Evolutionary conservation across 768 basidiomycete species (phyloP).

Genomic region (Leucocoprinus birnbaumii): DNA sequence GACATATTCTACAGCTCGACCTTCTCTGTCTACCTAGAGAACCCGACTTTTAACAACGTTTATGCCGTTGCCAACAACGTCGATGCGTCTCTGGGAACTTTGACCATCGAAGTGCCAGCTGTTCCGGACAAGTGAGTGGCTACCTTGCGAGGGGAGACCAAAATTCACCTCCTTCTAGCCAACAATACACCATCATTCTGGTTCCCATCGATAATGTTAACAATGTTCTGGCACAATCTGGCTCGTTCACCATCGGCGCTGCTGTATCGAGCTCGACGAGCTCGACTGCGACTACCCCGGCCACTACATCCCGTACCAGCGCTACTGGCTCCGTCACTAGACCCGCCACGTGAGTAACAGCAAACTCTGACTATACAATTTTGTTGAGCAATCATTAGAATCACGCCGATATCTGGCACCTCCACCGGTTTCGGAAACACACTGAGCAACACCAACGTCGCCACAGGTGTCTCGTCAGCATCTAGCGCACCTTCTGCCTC

Average conservation of each 20-base stretch:
- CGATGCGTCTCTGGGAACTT: conserved; percentile 24
- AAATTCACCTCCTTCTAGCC: background rate
- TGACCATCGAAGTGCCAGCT: conserved; percentile 42
- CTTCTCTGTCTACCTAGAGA: conserved; percentile 47
- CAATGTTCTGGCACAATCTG: conserved; percentile 36
- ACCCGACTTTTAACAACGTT: conserved; percentile 46
- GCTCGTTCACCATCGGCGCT: conserved; percentile 39
- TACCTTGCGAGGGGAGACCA: background rate
- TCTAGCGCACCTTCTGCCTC: conserved; percentile 16
- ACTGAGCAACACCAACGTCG: conserved; percentile 14
- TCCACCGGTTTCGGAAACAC: conserved; percentile 17
- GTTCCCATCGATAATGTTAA: conserved; percentile 44
- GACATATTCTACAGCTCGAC: conserved; percentile 13
- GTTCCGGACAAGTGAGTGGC: conserved; percentile 45
- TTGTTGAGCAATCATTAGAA: background rate
- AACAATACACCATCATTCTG: conserved; percentile 42
- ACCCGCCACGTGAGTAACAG: conserved; percentile 12
- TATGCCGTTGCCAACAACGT: conserved; percentile 59
- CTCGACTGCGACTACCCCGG: conserved; percentile 2
- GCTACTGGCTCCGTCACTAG: background rate
- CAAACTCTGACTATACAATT: background rate
- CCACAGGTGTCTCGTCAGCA: conserved; percentile 9
- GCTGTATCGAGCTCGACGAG: conserved; percentile 10
- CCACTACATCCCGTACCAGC: conserved; percentile 6
- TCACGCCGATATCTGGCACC: background rate